Conservation (phyloP, 495 filamentous ascomycete genomes). For the Aspergillus funiculosus region DNA sequence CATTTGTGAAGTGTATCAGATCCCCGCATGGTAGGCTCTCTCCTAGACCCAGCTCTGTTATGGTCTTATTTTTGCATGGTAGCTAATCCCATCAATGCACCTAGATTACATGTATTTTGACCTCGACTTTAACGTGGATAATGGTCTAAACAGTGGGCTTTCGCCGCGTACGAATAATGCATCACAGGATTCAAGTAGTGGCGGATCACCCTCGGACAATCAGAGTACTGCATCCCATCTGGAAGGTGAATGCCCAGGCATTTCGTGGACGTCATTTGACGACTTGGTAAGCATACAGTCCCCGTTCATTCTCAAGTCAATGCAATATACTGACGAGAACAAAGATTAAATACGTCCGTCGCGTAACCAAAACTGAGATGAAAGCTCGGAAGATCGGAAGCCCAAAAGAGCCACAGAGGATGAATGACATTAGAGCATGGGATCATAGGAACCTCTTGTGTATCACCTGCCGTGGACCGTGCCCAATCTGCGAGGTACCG, state of each 20-base stretch:
- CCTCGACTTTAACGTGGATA: constrained; percentile 6
- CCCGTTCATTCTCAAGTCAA: not conserved
- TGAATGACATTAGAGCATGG: constrained; percentile 14
- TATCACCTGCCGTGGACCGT: constrained; percentile 16
- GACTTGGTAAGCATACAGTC: constrained; percentile 11
- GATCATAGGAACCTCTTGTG: constrained; percentile 20
- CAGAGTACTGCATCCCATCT: too few relatives aligned
- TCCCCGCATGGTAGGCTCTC: constrained; percentile 13
- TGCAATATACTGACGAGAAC: constrained; percentile 1
- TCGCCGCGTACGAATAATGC: not conserved
- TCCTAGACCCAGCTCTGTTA: too few relatives aligned
- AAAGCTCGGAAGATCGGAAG: not conserved
- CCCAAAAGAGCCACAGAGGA: constrained; percentile 2
- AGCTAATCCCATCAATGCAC: not conserved
- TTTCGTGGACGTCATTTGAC: not conserved
- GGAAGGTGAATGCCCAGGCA: too few relatives aligned
- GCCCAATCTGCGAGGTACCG: constrained; percentile 16
- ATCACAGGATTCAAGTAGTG: not conserved
- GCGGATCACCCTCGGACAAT: not conserved
- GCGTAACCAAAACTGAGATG: constrained; percentile 15
- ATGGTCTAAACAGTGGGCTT: not conserved
- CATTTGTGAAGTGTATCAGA: constrained; percentile 13
- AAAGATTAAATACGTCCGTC: constrained; percentile 17
- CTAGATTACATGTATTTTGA: constrained; percentile 18
- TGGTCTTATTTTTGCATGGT: not conserved